These are phyloP conservation scores for Myxozyma nipponensis DNA, from an alignment of 805 yeast genomes.

Conservation along the genomic window DNA sequence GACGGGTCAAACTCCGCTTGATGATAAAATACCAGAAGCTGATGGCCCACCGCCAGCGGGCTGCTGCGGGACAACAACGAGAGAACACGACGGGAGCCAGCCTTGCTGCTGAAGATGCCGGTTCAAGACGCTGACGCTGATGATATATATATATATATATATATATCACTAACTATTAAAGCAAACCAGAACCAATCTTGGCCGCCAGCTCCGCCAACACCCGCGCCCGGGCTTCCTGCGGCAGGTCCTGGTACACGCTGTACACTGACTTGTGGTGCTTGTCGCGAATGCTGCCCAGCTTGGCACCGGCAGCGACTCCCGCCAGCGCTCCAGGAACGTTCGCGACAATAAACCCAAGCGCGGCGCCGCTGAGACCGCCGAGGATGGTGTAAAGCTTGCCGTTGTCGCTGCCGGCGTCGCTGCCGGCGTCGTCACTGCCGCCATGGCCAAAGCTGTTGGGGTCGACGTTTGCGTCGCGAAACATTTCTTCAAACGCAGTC, in stretches of 20 bases:
- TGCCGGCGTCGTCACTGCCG: not conserved
- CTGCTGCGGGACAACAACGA: too few species aligned
- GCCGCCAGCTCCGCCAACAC: slow-evolving; percentile 21
- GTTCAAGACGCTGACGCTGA: not conserved
- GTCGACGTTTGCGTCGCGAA: slow-evolving; percentile 23
- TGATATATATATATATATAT: not conserved
- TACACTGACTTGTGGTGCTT: slow-evolving; percentile 27
- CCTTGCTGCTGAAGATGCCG: not conserved
- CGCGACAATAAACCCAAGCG: slow-evolving; percentile 29
- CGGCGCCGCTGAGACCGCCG: slow-evolving; percentile 27
- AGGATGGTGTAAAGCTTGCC: slow-evolving; percentile 13
- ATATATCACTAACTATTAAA: not conserved
- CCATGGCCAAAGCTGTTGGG: not conserved
- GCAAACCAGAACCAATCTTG: slow-evolving; percentile 4
- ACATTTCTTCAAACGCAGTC: slow-evolving; percentile 30
- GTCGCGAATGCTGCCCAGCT: slow-evolving; percentile 29
- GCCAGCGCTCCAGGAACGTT: slow-evolving; percentile 31
- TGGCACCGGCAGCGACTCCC: slow-evolving; percentile 28
- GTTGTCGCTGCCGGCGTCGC: not conserved
- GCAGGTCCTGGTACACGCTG: slow-evolving; percentile 26
- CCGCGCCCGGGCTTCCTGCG: slow-evolving; percentile 17
- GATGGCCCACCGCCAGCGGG: not conserved
- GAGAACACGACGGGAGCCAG: too few species aligned
- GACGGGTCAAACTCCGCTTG: not conserved
- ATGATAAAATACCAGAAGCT: not conserved